phyloP scores from a whole-genome alignment of 768 basidiomycete genomes.

The Rhizopogon salebrosus region DNA sequence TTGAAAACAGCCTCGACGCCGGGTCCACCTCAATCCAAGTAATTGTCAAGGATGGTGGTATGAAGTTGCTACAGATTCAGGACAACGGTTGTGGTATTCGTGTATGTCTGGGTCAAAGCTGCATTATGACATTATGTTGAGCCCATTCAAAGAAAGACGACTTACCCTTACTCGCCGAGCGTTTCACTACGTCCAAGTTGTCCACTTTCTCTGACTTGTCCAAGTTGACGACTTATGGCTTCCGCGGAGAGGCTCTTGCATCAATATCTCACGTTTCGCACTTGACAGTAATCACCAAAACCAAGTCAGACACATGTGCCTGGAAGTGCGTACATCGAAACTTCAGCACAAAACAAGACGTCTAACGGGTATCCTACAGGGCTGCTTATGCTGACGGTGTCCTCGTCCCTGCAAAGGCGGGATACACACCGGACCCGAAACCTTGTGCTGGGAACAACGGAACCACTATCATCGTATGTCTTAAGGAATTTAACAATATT shows the following conservation, averaged over 20 bases:
- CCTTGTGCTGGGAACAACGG: slow-evolving; percentile 94
- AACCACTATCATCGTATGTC: slow-evolving; percentile 74
- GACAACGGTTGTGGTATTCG: slow-evolving; percentile 96
- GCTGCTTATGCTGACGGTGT: slow-evolving; percentile 78
- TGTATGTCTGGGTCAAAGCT: slow-evolving; percentile 39
- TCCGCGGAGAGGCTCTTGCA: slow-evolving; percentile 94
- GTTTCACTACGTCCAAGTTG: slow-evolving; percentile 95
- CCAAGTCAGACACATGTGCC: slow-evolving; percentile 72
- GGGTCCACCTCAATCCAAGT: slow-evolving; percentile 82
- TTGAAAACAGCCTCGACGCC: slow-evolving; percentile 96
- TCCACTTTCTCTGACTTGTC: slow-evolving; percentile 81
- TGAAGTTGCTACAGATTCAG: slow-evolving; percentile 92
- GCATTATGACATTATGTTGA: background rate
- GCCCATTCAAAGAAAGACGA: slow-evolving; percentile 62
- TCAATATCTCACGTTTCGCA: slow-evolving; percentile 93
- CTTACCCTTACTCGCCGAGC: slow-evolving; percentile 84
- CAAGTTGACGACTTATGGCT: slow-evolving; percentile 87
- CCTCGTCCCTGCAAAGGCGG: slow-evolving; percentile 65
- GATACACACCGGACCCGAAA: slow-evolving; percentile 70
- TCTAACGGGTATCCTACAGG: slow-evolving; percentile 34
- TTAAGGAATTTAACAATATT: background rate
- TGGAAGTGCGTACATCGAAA: slow-evolving; percentile 73
- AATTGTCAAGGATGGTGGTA: slow-evolving; percentile 89
- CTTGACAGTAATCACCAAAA: slow-evolving; percentile 88
- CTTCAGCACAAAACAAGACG: background rate